Conservation (phyloP, 2,329 filamentous ascomycete genomes). For the Emergomyces pasteurianus region DNA sequence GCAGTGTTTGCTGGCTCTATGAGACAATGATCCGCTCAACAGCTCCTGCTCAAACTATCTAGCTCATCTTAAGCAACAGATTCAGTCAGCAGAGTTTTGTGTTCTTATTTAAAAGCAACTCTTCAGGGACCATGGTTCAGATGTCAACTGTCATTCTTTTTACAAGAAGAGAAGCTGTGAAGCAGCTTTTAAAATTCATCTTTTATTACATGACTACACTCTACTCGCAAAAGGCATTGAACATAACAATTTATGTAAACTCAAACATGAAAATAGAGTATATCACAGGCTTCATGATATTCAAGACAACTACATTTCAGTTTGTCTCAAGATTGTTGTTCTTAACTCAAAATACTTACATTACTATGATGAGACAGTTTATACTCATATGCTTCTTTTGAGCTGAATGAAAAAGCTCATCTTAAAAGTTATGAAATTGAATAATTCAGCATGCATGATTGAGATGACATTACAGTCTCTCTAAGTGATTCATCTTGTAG, state of each 20-base stretch:
- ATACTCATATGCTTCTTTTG: background rate
- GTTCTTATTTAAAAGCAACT: conserved; percentile 1
- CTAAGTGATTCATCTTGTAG: too few species aligned
- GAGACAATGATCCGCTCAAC: conserved; percentile 1
- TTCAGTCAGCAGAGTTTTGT: background rate
- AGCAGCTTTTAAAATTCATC: conserved; percentile 3
- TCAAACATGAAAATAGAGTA: background rate
- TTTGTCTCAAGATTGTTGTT: background rate
- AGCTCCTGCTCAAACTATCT: conserved; percentile 4
- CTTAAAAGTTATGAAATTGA: background rate
- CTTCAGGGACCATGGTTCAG: background rate
- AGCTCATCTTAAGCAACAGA: background rate
- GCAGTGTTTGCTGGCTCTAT: conserved; percentile 3
- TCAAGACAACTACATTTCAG: background rate
- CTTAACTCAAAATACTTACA: background rate
- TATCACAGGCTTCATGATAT: too few species aligned
- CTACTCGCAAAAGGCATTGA: conserved; percentile 1
- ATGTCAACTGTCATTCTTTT: conserved; percentile 5
- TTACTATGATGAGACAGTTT: background rate
- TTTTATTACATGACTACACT: conserved; percentile 5
- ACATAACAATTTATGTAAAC: background rate
- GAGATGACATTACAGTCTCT: too few species aligned
- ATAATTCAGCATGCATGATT: too few species aligned
- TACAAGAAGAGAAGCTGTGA: conserved; percentile 2
- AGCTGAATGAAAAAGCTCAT: background rate